Conservation (phyloP, 345 rosid species). For the Camelina neglecta region DNA sequence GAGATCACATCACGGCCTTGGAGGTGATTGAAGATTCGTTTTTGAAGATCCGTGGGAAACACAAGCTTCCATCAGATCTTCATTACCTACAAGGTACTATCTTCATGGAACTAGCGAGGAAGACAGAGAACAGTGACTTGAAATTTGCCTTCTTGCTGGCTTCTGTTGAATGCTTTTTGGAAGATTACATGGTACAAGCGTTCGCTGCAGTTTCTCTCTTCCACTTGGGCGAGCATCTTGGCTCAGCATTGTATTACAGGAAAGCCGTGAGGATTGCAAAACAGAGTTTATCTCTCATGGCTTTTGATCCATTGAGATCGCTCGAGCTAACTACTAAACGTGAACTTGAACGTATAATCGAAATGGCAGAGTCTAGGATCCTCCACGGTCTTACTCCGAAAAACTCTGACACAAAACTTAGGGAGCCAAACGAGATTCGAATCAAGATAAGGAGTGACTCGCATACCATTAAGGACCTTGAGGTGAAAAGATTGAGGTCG, state of each 20-base stretch:
- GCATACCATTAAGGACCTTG: not conserved
- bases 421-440: not conserved
- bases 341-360: not conserved
- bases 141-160: constrained; percentile 9
- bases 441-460: not conserved
- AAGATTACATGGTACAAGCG: not conserved
- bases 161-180: constrained; percentile 9
- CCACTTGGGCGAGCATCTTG: not conserved
- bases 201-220: not conserved
- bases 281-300: not conserved
- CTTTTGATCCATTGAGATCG: too few species aligned
- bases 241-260: constrained; percentile 16
- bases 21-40: constrained; percentile 26
- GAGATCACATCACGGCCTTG: constrained; percentile 33
- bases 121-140: not conserved
- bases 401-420: not conserved
- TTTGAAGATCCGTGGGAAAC: not conserved
- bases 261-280: not conserved
- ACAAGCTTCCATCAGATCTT: not conserved
- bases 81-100: constrained; percentile 6
- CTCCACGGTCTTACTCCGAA: not conserved
- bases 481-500: not conserved
- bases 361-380: not conserved
- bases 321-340: not conserved
- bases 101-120: not conserved